Percentiles rank a stretch among this genome's conserved stretches.
These are phyloP conservation scores for Penicillium crustosum DNA, from an alignment of 2,329 filamentous ascomycete species.

Conservation along the genomic window DNA sequence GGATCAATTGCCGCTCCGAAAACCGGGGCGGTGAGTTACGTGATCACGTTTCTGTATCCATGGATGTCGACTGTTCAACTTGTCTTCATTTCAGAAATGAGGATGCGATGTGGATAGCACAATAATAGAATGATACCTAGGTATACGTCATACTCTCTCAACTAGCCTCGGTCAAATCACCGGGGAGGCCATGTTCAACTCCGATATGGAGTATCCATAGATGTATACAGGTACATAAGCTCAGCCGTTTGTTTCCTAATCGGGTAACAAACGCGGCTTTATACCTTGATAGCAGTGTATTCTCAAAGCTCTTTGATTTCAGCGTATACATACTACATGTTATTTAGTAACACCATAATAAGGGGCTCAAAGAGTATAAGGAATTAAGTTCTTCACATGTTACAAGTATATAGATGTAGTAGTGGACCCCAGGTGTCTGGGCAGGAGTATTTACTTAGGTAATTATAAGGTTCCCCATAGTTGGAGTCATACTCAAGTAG, in stretches of 20 bases:
- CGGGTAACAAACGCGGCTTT: not conserved
- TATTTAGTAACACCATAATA: not conserved
- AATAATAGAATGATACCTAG: not conserved
- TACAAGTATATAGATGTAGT: not conserved
- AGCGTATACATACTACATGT: not conserved
- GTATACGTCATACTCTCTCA: not conserved
- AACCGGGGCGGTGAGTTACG: conserved; percentile 5
- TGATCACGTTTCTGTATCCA: not conserved
- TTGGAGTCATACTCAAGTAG: not conserved
- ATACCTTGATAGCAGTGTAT: not conserved
- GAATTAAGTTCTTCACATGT: not conserved
- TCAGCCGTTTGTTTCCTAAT: not conserved
- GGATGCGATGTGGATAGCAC: not conserved
- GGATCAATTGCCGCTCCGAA: conserved; percentile 7
- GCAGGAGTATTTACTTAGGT: not conserved
- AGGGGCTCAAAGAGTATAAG: not conserved
- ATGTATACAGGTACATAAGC: not conserved
- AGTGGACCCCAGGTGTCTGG: not conserved
- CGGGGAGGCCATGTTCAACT: not conserved
- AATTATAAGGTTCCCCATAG: not conserved
- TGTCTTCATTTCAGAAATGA: not conserved
- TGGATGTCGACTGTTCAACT: not conserved
- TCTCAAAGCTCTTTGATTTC: not conserved
- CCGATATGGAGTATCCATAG: not conserved
- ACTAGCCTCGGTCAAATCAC: not conserved